Conservation (phyloP, 2,329 filamentous ascomycete genomes). For the Neophaeococcomyces mojaviensis region DNA sequence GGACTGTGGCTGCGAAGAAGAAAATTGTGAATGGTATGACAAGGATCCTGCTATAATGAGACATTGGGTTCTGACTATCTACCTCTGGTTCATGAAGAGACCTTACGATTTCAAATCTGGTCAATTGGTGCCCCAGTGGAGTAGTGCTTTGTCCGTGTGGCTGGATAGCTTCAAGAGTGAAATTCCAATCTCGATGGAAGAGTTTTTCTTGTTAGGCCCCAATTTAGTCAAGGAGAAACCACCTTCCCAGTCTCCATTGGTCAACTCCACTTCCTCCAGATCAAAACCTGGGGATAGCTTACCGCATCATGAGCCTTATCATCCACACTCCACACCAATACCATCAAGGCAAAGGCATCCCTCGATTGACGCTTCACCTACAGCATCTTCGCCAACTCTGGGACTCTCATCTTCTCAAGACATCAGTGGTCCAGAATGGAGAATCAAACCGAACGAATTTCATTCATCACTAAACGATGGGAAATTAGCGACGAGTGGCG, state of each 20-base stretch:
- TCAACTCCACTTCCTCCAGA: background rate
- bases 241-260: background rate
- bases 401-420: too few species aligned
- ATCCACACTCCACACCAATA: background rate
- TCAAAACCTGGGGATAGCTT: background rate
- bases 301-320: background rate
- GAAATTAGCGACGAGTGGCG: too few species aligned
- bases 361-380: too few species aligned
- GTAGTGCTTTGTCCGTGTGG: background rate
- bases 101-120: background rate
- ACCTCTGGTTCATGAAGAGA: background rate
- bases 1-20: background rate
- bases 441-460: too few species aligned
- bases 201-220: background rate
- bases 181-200: background rate
- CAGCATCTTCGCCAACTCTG: too few species aligned
- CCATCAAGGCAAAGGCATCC: too few species aligned
- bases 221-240: background rate
- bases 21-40: background rate
- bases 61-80: constrained; percentile 1
- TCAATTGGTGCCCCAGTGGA: background rate
- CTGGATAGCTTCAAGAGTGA: background rate
- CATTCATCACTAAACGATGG: too few species aligned
- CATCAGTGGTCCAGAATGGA: too few species aligned
- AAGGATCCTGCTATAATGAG: background rate